phyloP scores from a whole-genome alignment of 352 stramenopile species.

The Phytophthora agathidicida region DNA sequence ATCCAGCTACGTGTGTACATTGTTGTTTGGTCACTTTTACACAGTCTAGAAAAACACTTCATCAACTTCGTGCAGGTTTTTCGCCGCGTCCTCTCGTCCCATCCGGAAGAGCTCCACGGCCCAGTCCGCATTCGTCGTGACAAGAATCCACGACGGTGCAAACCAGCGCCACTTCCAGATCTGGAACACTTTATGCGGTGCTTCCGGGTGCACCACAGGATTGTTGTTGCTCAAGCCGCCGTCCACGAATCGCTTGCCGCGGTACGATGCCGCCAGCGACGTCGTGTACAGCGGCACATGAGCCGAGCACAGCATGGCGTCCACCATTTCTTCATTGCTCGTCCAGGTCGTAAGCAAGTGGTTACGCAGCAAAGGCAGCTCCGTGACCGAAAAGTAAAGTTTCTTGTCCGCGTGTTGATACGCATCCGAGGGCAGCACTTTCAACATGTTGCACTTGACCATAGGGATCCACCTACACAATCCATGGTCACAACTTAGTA shows the following conservation, averaged over 20 bases:
- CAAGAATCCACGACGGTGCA: slow-evolving; percentile 72
- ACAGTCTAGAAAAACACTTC: slow-evolving; percentile 49
- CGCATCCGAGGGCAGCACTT: slow-evolving; percentile 64
- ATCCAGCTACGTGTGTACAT: too few species aligned
- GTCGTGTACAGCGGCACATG: slow-evolving; percentile 81
- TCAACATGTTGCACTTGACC: slow-evolving; percentile 68
- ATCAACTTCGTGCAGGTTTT: slow-evolving; percentile 75
- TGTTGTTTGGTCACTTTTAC: too few species aligned
- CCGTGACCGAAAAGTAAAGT: slow-evolving; percentile 83
- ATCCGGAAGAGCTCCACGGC: slow-evolving; percentile 77
- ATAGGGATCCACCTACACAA: slow-evolving; percentile 72
- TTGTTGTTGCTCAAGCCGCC: slow-evolving; percentile 77
- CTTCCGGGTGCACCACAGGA: slow-evolving; percentile 58
- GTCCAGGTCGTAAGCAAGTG: slow-evolving; percentile 73
- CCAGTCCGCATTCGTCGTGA: slow-evolving; percentile 81
- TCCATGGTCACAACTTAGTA: not conserved
- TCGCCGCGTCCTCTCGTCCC: slow-evolving; percentile 73
- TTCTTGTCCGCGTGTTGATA: slow-evolving; percentile 67
- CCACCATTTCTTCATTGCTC: slow-evolving; percentile 85
- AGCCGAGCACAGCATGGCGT: slow-evolving; percentile 79
- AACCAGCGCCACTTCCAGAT: slow-evolving; percentile 88
- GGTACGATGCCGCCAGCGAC: slow-evolving; percentile 63
- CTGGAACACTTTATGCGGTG: slow-evolving; percentile 79
- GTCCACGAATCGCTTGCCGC: slow-evolving; percentile 77
- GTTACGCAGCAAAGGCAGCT: slow-evolving; percentile 69